Percentiles rank a stretch among this genome's conserved stretches.
Conservation (phyloP, 2,329 filamentous ascomycete genomes). For the Talaromyces sp. region DNA sequence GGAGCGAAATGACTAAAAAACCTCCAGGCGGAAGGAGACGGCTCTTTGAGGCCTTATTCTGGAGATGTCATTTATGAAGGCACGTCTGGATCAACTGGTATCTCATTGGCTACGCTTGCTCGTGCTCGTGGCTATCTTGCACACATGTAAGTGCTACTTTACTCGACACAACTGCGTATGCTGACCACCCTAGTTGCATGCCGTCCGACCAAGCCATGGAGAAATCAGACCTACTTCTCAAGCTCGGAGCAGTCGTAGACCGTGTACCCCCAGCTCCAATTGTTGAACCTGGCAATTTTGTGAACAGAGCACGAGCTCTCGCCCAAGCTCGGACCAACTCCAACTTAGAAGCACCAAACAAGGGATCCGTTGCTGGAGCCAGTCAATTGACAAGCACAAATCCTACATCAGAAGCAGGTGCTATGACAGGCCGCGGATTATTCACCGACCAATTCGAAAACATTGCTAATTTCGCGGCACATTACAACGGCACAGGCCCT, state of each 20-base stretch:
- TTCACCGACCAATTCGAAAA: constrained; percentile 98
- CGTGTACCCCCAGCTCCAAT: constrained; percentile 87
- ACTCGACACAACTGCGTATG: neutral
- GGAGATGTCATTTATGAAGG: constrained; percentile 97
- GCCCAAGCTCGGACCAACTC: constrained; percentile 64
- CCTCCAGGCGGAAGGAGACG: constrained; percentile 65
- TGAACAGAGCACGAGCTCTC: constrained; percentile 77
- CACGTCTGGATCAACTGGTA: constrained; percentile 92
- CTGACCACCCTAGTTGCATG: constrained; percentile 61
- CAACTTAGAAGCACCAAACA: constrained; percentile 12
- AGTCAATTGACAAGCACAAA: constrained; percentile 13
- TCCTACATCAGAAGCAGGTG: constrained; percentile 14
- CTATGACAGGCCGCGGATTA: constrained; percentile 67
- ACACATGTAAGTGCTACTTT: constrained; percentile 59
- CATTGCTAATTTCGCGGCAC: constrained; percentile 78
- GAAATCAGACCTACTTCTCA: constrained; percentile 81
- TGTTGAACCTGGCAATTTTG: constrained; percentile 87
- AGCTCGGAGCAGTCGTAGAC: constrained; percentile 89
- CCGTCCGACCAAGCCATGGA: constrained; percentile 83
- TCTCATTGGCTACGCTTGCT: constrained; percentile 84
- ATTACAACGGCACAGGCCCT: constrained; percentile 75
- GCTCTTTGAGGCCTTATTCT: constrained; percentile 67
- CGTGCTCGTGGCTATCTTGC: constrained; percentile 83
- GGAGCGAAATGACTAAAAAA: neutral
- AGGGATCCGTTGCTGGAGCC: constrained; percentile 6